These are phyloP conservation scores for Fonsecaea erecta DNA, from an alignment of 2,329 filamentous ascomycete genomes.

Conservation along the genomic window DNA sequence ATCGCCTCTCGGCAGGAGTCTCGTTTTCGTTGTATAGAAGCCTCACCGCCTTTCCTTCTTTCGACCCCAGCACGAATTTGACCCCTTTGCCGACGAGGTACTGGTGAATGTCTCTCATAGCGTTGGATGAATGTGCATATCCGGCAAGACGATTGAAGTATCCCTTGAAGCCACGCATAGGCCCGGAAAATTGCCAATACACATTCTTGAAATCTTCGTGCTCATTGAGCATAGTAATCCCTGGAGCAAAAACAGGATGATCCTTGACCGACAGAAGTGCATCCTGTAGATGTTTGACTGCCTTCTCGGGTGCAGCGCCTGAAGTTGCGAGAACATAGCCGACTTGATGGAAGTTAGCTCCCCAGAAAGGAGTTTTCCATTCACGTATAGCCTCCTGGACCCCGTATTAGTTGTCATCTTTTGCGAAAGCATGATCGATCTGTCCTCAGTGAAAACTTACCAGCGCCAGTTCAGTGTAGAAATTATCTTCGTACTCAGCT, in stretches of 20 bases:
- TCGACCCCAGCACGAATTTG: constrained; percentile 51
- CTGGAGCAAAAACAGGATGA: constrained; percentile 41
- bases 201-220: constrained; percentile 51
- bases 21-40: constrained; percentile 47
- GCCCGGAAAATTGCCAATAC: constrained; percentile 55
- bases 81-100: constrained; percentile 57
- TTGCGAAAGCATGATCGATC: neutral
- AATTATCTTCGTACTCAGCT: constrained; percentile 37
- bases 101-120: constrained; percentile 56
- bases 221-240: constrained; percentile 46
- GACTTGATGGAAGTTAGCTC: constrained; percentile 51
- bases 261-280: constrained; percentile 48
- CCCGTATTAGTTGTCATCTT: constrained; percentile 1
- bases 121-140: constrained; percentile 60
- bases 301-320: constrained; percentile 41
- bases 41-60: constrained; percentile 45
- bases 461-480: constrained; percentile 36
- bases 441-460: constrained; percentile 19
- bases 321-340: constrained; percentile 52
- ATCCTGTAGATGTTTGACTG: constrained; percentile 29
- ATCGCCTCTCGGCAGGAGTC: constrained; percentile 47
- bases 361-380: constrained; percentile 52
- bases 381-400: constrained; percentile 44
- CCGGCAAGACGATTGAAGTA: constrained; percentile 63
- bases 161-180: constrained; percentile 60